Conservation (phyloP, 2,329 filamentous ascomycete genomes). For the Penicillium sp. region DNA sequence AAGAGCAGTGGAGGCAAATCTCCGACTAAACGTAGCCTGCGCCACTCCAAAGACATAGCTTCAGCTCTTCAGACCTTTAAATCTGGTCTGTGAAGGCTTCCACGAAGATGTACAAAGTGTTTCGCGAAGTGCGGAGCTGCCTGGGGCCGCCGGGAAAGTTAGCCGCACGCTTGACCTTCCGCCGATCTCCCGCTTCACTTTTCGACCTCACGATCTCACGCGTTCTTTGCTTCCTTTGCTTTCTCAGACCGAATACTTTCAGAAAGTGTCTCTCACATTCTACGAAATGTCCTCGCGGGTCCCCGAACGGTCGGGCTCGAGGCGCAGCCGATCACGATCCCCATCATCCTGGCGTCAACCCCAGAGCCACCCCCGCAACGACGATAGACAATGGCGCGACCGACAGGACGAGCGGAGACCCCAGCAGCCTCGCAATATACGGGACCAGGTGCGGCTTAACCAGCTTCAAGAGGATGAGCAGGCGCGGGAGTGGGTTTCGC, state of each 20-base stretch:
- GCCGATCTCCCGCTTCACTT: slow-evolving; percentile 18
- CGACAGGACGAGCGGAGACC: slow-evolving; percentile 26
- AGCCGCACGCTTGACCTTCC: slow-evolving; percentile 27
- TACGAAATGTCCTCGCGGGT: slow-evolving; percentile 34
- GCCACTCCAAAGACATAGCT: slow-evolving; percentile 38
- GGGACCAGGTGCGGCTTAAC: slow-evolving; percentile 48
- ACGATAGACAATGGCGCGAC: slow-evolving; percentile 29
- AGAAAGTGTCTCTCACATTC: not conserved
- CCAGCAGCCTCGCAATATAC: slow-evolving; percentile 35
- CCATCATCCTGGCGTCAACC: slow-evolving; percentile 41
- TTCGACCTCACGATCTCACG: slow-evolving; percentile 13
- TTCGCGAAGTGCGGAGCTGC: slow-evolving; percentile 6
- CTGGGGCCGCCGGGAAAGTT: slow-evolving; percentile 10
- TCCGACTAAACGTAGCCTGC: slow-evolving; percentile 29
- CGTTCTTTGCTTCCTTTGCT: not conserved
- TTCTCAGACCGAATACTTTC: not conserved
- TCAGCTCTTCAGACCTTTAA: not conserved
- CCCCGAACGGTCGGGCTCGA: slow-evolving; percentile 34
- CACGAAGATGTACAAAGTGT: not conserved
- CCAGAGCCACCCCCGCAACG: slow-evolving; percentile 37
- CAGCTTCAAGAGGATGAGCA: slow-evolving; percentile 72
- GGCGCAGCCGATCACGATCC: slow-evolving; percentile 44
- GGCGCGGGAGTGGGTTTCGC: slow-evolving; percentile 79
- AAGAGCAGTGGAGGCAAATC: slow-evolving; percentile 39
- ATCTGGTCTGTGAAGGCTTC: not conserved